Conservation (phyloP, 805 yeast genomes). For the Pichia sporocuriosa region DNA sequence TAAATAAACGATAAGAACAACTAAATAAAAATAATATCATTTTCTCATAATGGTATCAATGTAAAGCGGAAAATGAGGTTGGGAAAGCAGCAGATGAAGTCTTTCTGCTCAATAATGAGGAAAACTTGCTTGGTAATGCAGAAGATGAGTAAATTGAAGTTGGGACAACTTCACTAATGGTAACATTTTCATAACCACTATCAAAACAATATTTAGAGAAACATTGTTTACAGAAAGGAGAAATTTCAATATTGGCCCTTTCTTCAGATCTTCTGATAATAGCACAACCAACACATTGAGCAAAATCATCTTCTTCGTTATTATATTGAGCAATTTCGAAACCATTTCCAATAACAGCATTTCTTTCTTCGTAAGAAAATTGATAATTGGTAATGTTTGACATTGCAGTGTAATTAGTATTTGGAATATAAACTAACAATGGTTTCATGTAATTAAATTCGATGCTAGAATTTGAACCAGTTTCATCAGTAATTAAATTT, state of each 20-base stretch:
- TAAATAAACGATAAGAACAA: background rate
- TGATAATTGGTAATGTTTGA: conserved; percentile 61
- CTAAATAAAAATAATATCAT: background rate
- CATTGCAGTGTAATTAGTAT: conserved; percentile 48
- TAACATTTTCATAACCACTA: conserved; percentile 1
- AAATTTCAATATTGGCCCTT: conserved; percentile 44
- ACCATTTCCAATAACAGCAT: conserved; percentile 61
- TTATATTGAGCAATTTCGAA: conserved; percentile 58
- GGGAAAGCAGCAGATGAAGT: conserved; percentile 6
- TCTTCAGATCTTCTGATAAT: conserved; percentile 70
- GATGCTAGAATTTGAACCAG: conserved; percentile 13
- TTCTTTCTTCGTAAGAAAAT: conserved; percentile 51
- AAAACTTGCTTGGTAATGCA: conserved; percentile 10
- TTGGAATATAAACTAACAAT: conserved; percentile 67
- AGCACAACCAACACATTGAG: conserved; percentile 75
- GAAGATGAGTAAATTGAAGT: conserved; percentile 14
- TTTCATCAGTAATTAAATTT: conserved; percentile 37
- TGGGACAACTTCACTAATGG: conserved; percentile 11
- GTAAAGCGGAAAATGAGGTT: conserved; percentile 4
- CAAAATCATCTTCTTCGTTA: conserved; percentile 50
- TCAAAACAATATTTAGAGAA: conserved; percentile 59
- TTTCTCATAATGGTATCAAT: background rate
- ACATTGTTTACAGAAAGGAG: conserved; percentile 55
- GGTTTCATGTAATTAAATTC: conserved; percentile 46
- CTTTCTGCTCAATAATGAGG: conserved; percentile 10